Conservation (phyloP, 2,329 filamentous ascomycete genomes). For the Calonectria leucothoes region DNA sequence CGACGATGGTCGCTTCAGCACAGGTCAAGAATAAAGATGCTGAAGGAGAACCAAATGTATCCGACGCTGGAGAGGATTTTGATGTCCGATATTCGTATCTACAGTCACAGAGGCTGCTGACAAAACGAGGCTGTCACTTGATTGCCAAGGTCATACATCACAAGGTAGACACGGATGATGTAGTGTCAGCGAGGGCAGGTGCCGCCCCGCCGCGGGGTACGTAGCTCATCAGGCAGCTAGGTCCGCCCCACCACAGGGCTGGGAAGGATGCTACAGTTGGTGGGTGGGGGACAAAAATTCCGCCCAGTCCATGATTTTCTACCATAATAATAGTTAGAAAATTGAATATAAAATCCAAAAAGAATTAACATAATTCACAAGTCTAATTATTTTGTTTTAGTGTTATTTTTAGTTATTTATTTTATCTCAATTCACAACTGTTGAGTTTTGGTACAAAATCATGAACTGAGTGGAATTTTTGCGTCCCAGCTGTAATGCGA, state of each 20-base stretch:
- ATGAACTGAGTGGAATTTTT: too few species aligned
- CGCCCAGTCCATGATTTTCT: too few species aligned
- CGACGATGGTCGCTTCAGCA: conserved; percentile 18
- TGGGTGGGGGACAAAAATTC: too few species aligned
- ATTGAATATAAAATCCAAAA: too few species aligned
- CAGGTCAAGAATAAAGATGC: background rate
- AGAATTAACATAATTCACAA: too few species aligned
- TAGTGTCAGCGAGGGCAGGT: conserved; percentile 35
- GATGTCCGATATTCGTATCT: conserved; percentile 1
- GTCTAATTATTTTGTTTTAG: too few species aligned
- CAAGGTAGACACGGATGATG: conserved; percentile 37
- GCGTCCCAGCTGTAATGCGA: too few species aligned
- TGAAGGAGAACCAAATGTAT: conserved; percentile 1
- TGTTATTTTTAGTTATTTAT: too few species aligned
- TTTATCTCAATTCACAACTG: too few species aligned
- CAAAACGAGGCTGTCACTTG: conserved; percentile 41
- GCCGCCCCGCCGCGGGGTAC: conserved; percentile 41
- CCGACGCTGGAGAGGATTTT: background rate
- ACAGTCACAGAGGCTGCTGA: conserved; percentile 25
- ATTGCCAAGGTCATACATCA: conserved; percentile 35
- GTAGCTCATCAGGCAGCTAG: conserved; percentile 21
- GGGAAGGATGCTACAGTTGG: background rate
- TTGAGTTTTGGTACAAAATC: too few species aligned
- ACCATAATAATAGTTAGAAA: too few species aligned
- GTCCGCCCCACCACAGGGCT: conserved; percentile 17